Conservation (phyloP, 2,329 filamentous ascomycete genomes). For the Trichoderma polysporum region DNA sequence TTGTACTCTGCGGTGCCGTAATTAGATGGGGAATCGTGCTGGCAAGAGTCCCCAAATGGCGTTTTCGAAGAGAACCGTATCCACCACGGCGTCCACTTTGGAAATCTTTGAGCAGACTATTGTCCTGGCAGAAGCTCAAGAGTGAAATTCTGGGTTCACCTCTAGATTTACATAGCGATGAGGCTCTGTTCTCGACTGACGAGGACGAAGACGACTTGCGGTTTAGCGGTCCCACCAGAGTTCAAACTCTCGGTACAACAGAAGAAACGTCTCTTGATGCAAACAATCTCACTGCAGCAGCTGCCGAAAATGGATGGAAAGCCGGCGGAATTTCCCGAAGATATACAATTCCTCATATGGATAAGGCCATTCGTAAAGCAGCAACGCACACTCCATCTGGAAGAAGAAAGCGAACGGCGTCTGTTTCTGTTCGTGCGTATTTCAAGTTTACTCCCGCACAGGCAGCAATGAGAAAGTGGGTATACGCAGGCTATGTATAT, state of each 20-base stretch:
- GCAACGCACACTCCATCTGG: conserved; percentile 60
- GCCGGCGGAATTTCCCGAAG: conserved; percentile 35
- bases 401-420: conserved; percentile 63
- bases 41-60: conserved; percentile 87
- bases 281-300: conserved; percentile 23
- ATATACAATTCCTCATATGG: conserved; percentile 54
- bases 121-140: conserved; percentile 50
- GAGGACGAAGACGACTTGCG: conserved; percentile 29
- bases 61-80: conserved; percentile 63
- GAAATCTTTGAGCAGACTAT: conserved; percentile 41
- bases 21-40: conserved; percentile 82
- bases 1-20: conserved; percentile 70
- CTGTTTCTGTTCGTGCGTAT: conserved; percentile 67
- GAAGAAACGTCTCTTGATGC: conserved; percentile 23
- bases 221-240: conserved; percentile 28
- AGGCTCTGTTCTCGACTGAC: conserved; percentile 34
- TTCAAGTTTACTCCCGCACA: conserved; percentile 78
- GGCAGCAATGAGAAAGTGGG: conserved; percentile 74
- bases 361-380: conserved; percentile 37
- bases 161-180: conserved; percentile 34
- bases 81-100: conserved; percentile 37
- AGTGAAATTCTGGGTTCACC: conserved; percentile 36
- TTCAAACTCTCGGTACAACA: conserved; percentile 33
- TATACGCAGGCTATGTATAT: conserved; percentile 82
- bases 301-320: conserved; percentile 23